These are phyloP conservation scores for Phytopythium cucurbitacearum DNA, from an alignment of 352 stramenopile species.

Conservation along the genomic window DNA sequence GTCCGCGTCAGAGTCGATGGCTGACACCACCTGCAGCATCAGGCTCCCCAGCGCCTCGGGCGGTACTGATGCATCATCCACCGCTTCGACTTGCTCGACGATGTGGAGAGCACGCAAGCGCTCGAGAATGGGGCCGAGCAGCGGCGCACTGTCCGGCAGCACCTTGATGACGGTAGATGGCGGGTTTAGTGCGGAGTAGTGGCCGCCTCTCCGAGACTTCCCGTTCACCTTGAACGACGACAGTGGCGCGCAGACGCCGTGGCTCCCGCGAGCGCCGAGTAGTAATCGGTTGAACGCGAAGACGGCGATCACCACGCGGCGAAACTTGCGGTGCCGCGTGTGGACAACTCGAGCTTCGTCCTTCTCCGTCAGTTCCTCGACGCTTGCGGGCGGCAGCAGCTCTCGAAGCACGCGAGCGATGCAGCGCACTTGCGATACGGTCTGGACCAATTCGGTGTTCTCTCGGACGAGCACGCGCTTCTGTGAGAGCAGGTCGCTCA, in stretches of 20 bases:
- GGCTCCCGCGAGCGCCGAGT: slow-evolving; percentile 9
- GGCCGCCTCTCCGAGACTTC: slow-evolving; percentile 12
- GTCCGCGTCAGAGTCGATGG: slow-evolving; percentile 36
- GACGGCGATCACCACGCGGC: slow-evolving; percentile 49
- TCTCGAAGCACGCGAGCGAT: slow-evolving; percentile 56
- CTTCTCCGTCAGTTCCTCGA: slow-evolving; percentile 9
- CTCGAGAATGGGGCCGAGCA: slow-evolving; percentile 27
- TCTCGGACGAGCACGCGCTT: slow-evolving; percentile 50
- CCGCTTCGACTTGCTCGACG: slow-evolving; percentile 22
- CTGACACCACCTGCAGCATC: slow-evolving; percentile 35
- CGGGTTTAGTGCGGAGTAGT: slow-evolving; percentile 11
- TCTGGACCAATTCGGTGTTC: slow-evolving; percentile 35
- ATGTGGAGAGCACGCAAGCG: slow-evolving; percentile 33
- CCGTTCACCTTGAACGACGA: slow-evolving; percentile 13
- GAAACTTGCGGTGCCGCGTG: slow-evolving; percentile 17
- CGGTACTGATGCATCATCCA: slow-evolving; percentile 11
- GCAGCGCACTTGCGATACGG: slow-evolving; percentile 56
- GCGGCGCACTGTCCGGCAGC: slow-evolving; percentile 25
- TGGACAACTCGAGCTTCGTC: background rate
- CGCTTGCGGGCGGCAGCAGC: slow-evolving; percentile 25
- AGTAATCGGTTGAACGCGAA: slow-evolving; percentile 67
- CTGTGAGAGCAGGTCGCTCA: slow-evolving; percentile 55
- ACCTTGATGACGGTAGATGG: slow-evolving; percentile 46
- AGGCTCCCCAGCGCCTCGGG: slow-evolving; percentile 23
- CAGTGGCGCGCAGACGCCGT: slow-evolving; percentile 37